Evolutionary conservation across 371 early-diverging fungal genomes (phyloP), one percentile per base, ranked within the genome.

Genomic region (Quaeritorhiza haematococci): DNA sequence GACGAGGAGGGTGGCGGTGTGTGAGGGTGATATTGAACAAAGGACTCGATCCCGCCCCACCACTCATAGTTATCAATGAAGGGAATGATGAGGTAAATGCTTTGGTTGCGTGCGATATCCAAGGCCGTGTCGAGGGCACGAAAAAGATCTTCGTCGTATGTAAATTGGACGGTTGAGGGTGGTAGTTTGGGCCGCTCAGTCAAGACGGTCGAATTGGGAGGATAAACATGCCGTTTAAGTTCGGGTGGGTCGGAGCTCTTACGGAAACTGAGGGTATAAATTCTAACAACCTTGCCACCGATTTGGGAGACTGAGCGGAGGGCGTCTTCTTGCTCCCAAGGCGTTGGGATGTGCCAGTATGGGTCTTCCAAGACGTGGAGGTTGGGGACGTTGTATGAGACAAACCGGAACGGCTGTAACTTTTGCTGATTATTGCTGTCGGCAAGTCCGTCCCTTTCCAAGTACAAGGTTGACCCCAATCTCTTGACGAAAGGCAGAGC

Each of bases 361-460:
- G 10, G 32, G 49, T 68, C 72, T 55, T 68, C 66, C 24, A 61
- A 30, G 28, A 65, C 24, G 24, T 60, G 61, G 19, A 68, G 53
- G 49, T 58, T 56, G 15, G 72, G 72, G 10, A 65, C 53, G 47
- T 72, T 72, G 53, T 50, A 62, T n/a, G 63, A 60, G 24, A 62
- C 33, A 23, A 50, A 50, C 10, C 33, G 28, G 32, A 50, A 33
- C n/a, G n/a, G n/a, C n/a, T n/a, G n/a, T n/a, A n/a, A n/a, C n/a
- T n/a, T n/a, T n/a, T n/a, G n/a, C n/a, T n/a, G n/a, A n/a, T n/a
- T n/a, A n/a, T n/a, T n/a, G n/a, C n/a, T n/a, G n/a, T n/a, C n/a
- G n/a, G n/a, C n/a, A n/a, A n/a, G n/a, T n/a, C n/a, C n/a, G n/a
- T n/a, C n/a, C n/a, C n/a, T n/a, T n/a, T n/a, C n/a, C n/a, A n/a